Base-by-base conservation (phyloP, 2,329 filamentous ascomycete genomes). In the Fonsecaea pugnacius region DNA sequence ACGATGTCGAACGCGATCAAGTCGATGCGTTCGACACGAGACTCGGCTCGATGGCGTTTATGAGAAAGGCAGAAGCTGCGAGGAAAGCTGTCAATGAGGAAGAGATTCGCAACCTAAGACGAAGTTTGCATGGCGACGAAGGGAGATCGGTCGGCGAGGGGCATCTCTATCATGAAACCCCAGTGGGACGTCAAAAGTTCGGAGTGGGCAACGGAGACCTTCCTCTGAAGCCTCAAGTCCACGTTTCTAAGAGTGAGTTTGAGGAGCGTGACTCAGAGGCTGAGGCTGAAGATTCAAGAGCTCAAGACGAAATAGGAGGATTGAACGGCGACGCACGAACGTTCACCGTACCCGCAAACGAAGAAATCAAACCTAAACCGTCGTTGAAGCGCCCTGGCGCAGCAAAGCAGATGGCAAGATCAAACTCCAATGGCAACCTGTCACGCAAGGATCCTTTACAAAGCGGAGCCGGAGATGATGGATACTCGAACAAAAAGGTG, bases 41-140 rank as follows among this genome's bases (percentile, higher is more conserved):
- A 71, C 79, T 99, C 6, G 87, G 91, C 77, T 85, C 85, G 58
- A 92, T 99, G 89, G 91, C 91, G 66, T 99, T 99, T 75, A 98
- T 99, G 95, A 87, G 89, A 72, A 92, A 89, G 70, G 91, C 92
- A 1, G 93, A 97, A 73, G 90, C 89, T 32, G 83, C 87, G 40
- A 87, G 87, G 72, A 92, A 89, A 76, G 86, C 89, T 67, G 85
- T 87, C 63, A 97, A 98, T 70, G 91, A 96, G 71, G 89, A 91
- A 62, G 85, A 91, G 62, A 79, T 91, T 12, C 83, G 80, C 75
- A 83, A 87, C 70, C 85, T 97, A 55, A 84, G 88, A 55, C 86
- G 87, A 62, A 90, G 94, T 54, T 81, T 97, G 24, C 82, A 82
- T 56, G 83, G 83, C 1, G 84, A 85, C 48, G 87, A 88, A 32